These are phyloP conservation scores for Pseudocercospora macadamiae DNA, from an alignment of 2,329 filamentous ascomycete species.

Conservation along the genomic window DNA sequence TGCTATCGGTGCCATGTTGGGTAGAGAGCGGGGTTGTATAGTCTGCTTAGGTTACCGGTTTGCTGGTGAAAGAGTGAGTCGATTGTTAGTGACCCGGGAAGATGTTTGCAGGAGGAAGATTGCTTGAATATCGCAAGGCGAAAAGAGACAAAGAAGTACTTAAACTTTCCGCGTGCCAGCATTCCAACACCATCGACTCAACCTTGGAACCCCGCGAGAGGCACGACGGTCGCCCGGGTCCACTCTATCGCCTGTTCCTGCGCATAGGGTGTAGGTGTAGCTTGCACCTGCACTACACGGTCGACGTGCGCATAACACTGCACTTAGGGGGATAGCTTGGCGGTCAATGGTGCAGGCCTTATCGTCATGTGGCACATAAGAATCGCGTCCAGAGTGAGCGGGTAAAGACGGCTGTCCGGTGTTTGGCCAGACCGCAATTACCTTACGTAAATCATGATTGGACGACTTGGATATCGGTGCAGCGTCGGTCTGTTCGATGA, in stretches of 20 bases:
- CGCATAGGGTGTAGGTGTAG: too few relatives aligned
- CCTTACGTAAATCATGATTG: not conserved
- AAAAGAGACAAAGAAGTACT: slow-evolving; percentile 4
- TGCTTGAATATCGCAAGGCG: not conserved
- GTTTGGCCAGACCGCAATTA: not conserved
- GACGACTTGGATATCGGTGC: not conserved
- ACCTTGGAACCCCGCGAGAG: not conserved
- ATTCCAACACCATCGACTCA: not conserved
- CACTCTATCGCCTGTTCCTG: slow-evolving; percentile 10
- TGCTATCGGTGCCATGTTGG: slow-evolving; percentile 42
- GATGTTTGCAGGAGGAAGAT: slow-evolving; percentile 1
- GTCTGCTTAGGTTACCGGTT: not conserved
- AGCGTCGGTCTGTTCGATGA: not conserved
- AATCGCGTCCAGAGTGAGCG: too few relatives aligned
- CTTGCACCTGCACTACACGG: too few relatives aligned
- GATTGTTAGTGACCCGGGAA: not conserved
- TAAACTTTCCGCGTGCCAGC: slow-evolving; percentile 7
- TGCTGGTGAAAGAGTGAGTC: not conserved
- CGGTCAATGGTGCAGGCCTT: not conserved
- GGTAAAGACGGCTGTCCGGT: not conserved
- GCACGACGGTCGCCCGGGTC: not conserved
- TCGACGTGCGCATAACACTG: too few relatives aligned
- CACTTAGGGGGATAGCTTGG: slow-evolving; percentile 21
- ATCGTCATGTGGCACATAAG: slow-evolving; percentile 5
- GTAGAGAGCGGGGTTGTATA: slow-evolving; percentile 3